A percentile compares a stretch with the other conserved stretches of the same genome.
Evolutionary conservation across 768 basidiomycete genomes (phyloP).

Genomic region (Pisolithus microcarpus): DNA sequence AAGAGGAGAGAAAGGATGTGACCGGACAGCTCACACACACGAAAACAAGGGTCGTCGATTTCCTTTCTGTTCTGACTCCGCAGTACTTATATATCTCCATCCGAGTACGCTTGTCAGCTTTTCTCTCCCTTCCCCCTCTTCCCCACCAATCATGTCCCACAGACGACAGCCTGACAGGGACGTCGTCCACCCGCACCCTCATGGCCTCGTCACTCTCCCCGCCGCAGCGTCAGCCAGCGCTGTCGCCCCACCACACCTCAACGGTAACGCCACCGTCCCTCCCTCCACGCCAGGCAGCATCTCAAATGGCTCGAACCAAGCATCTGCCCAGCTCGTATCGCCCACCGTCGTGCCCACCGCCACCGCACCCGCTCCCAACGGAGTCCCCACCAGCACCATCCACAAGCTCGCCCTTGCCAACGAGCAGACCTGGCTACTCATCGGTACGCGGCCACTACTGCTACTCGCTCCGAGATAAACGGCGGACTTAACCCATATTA

Average conservation of each 20-base stretch:
- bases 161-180: constrained; percentile 58
- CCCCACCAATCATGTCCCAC: constrained; percentile 44
- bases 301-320: constrained; percentile 31
- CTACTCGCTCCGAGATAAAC: constrained; percentile 1
- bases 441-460: constrained; percentile 46
- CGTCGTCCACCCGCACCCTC: constrained; percentile 49
- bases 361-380: constrained; percentile 21
- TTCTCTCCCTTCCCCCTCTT: constrained; percentile 38
- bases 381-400: constrained; percentile 39
- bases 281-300: constrained; percentile 39
- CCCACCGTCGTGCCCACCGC: constrained; percentile 37
- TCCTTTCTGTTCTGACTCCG: constrained; percentile 32
- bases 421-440: constrained; percentile 92
- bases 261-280: constrained; percentile 39
- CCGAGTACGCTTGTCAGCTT: constrained; percentile 36
- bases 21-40: background rate
- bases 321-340: constrained; percentile 35
- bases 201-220: constrained; percentile 36
- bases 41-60: constrained; percentile 32
- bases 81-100: constrained; percentile 53
- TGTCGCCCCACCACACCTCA: constrained; percentile 38
- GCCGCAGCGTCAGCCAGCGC: constrained; percentile 19
- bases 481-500: constrained; percentile 30
- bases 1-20: too few species aligned
- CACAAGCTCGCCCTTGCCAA: constrained; percentile 80